These are phyloP conservation scores for Cordyceps militaris DNA, from an alignment of 2,329 filamentous ascomycete genomes.

Conservation along the genomic window DNA sequence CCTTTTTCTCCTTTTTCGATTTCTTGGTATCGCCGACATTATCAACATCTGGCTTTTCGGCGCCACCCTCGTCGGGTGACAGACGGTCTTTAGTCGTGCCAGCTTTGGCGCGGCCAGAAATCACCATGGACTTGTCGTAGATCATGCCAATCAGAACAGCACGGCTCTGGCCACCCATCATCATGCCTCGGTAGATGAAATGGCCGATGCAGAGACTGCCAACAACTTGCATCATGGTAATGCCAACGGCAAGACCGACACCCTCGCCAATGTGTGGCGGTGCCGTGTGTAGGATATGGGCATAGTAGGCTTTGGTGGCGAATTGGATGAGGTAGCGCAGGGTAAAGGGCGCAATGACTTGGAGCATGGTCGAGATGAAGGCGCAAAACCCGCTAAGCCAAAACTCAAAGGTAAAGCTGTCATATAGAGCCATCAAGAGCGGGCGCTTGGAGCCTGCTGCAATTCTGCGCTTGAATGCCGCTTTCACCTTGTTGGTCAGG, in stretches of 20 bases:
- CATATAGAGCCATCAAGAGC: slow-evolving; percentile 73
- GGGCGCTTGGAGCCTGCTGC: slow-evolving; percentile 64
- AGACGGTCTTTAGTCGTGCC: slow-evolving; percentile 49
- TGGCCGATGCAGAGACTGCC: slow-evolving; percentile 81
- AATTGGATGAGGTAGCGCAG: slow-evolving; percentile 83
- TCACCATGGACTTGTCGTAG: slow-evolving; percentile 85
- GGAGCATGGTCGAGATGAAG: slow-evolving; percentile 63
- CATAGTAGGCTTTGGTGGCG: slow-evolving; percentile 69
- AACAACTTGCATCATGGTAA: slow-evolving; percentile 76
- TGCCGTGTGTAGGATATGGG: slow-evolving; percentile 41
- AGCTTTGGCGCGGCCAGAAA: slow-evolving; percentile 82
- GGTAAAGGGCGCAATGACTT: slow-evolving; percentile 78
- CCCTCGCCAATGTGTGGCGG: slow-evolving; percentile 66
- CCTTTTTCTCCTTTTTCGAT: slow-evolving; percentile 32
- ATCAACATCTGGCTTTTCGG: slow-evolving; percentile 36
- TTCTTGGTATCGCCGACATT: slow-evolving; percentile 33
- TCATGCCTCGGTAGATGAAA: slow-evolving; percentile 88
- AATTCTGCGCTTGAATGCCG: slow-evolving; percentile 62
- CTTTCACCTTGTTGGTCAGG: slow-evolving; percentile 59
- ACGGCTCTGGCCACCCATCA: slow-evolving; percentile 77
- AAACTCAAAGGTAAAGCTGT: slow-evolving; percentile 80
- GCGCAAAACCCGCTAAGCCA: slow-evolving; percentile 75
- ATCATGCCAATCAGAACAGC: slow-evolving; percentile 78
- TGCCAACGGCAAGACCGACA: slow-evolving; percentile 74
- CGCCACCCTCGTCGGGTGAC: slow-evolving; percentile 31